These are phyloP conservation scores for Hyphopichia homilentoma DNA, from an alignment of 805 yeast species.

Conservation along the genomic window DNA sequence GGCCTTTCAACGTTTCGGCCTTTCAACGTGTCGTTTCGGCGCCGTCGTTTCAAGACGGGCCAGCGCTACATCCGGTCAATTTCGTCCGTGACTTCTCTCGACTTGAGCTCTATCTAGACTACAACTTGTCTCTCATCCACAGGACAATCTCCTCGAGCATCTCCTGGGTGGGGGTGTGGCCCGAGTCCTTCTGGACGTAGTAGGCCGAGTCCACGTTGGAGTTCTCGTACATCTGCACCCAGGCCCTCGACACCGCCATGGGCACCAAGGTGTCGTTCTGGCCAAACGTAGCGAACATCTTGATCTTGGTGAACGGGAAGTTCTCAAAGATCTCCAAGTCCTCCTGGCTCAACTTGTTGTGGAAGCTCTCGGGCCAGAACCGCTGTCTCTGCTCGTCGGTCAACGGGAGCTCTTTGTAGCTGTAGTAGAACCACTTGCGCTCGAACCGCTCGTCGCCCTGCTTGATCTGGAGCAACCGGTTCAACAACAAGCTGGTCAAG, in stretches of 20 bases:
- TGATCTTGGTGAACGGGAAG: slow-evolving; percentile 27
- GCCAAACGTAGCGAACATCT: slow-evolving; percentile 36
- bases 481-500: slow-evolving; percentile 41
- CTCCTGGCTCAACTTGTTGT: slow-evolving; percentile 21
- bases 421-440: slow-evolving; percentile 27
- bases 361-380: slow-evolving; percentile 32
- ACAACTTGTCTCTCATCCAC: slow-evolving; percentile 20
- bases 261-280: slow-evolving; percentile 36
- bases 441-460: slow-evolving; percentile 16
- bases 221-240: slow-evolving; percentile 27
- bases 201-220: slow-evolving; percentile 21
- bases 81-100: too few species aligned
- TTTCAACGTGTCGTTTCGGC: too few species aligned
- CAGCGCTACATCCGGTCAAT: too few species aligned
- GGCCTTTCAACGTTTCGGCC: too few species aligned
- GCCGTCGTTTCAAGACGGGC: too few species aligned
- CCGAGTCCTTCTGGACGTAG: slow-evolving; percentile 25
- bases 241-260: slow-evolving; percentile 23
- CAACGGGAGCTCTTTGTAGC: slow-evolving; percentile 32
- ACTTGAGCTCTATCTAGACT: too few species aligned
- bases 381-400: slow-evolving; percentile 18
- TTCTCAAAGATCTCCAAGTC: slow-evolving; percentile 30
- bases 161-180: slow-evolving; percentile 31
- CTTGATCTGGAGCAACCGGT: slow-evolving; percentile 28
- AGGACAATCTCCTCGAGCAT: slow-evolving; percentile 30